Evolutionary conservation across 2,329 filamentous ascomycete genomes (phyloP).

Genomic region (Acrodontium crateriforme): DNA sequence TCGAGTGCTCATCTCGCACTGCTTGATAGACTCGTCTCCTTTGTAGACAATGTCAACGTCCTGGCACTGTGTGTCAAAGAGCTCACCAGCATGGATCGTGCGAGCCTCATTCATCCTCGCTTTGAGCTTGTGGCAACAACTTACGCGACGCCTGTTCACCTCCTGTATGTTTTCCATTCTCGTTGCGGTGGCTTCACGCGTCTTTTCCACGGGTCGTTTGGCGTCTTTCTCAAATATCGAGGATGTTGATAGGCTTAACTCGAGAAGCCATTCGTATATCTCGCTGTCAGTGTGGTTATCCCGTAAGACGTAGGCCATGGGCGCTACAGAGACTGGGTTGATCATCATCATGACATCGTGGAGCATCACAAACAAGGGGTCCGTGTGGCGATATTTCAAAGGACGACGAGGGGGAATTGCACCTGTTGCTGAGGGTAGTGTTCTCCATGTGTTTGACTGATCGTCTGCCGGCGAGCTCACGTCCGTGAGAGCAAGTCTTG

Average conservation of each 20-base stretch:
- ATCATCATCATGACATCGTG: conserved; percentile 2
- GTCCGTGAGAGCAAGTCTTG: not conserved
- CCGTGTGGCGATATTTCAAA: no score
- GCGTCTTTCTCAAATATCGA: not conserved
- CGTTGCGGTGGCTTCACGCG: no score
- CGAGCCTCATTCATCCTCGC: conserved; percentile 2
- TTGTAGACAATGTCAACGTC: conserved; percentile 5
- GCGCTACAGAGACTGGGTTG: conserved; percentile 2
- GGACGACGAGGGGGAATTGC: not conserved
- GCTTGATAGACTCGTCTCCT: conserved; percentile 1
- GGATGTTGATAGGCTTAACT: not conserved
- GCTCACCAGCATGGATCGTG: conserved; percentile 1
- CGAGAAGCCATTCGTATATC: conserved; percentile 1
- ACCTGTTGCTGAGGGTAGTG: no score
- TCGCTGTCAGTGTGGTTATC: conserved; percentile 1
- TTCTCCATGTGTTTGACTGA: no score
- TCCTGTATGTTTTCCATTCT: not conserved
- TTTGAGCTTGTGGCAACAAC: not conserved
- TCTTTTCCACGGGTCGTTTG: no score
- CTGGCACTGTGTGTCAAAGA: not conserved
- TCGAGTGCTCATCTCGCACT: conserved; percentile 3
- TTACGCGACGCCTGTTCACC: not conserved
- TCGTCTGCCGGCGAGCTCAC: not conserved
- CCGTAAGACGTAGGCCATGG: conserved; percentile 2
- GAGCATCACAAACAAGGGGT: no score